phyloP scores from a whole-genome alignment of 2,329 filamentous ascomycete genomes.

The Amauroascus niger region DNA sequence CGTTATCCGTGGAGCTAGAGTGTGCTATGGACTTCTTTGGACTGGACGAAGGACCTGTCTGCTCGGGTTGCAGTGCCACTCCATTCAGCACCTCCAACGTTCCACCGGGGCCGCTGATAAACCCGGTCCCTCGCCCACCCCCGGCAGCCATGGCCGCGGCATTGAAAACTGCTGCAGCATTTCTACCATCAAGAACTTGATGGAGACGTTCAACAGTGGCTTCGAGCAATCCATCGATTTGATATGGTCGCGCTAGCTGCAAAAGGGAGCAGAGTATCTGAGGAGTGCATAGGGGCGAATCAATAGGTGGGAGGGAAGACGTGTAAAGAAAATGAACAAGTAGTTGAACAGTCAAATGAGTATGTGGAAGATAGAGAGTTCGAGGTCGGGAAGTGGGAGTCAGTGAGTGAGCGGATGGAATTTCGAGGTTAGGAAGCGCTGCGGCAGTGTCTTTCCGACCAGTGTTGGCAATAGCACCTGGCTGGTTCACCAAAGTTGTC shows the following conservation, averaged over 20 bases:
- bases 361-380: constrained; percentile 87
- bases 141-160: constrained; percentile 96
- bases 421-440: constrained; percentile 35
- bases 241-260: constrained; percentile 86
- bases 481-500: constrained; percentile 33
- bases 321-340: constrained; percentile 92
- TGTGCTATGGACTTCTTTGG: constrained; percentile 18
- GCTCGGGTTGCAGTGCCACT: constrained; percentile 22
- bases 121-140: constrained; percentile 73
- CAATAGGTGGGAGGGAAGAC: constrained; percentile 67
- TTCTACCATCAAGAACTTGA: constrained; percentile 77
- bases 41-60: constrained; percentile 1
- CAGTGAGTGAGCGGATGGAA: constrained; percentile 45
- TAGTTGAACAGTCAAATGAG: constrained; percentile 76
- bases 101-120: constrained; percentile 45
- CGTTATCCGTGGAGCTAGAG: constrained; percentile 34
- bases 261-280: constrained; percentile 93
- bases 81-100: constrained; percentile 37
- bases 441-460: constrained; percentile 1
- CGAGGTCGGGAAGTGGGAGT: constrained; percentile 60
- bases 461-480: constrained; percentile 23
- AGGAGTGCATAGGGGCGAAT: constrained; percentile 74
- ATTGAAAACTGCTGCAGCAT: constrained; percentile 95
- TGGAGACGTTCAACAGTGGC: constrained; percentile 87
- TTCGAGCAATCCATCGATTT: constrained; percentile 83